Base-by-base conservation (phyloP, 2,329 filamentous ascomycete genomes). In the Aspergillus ochraceus region DNA sequence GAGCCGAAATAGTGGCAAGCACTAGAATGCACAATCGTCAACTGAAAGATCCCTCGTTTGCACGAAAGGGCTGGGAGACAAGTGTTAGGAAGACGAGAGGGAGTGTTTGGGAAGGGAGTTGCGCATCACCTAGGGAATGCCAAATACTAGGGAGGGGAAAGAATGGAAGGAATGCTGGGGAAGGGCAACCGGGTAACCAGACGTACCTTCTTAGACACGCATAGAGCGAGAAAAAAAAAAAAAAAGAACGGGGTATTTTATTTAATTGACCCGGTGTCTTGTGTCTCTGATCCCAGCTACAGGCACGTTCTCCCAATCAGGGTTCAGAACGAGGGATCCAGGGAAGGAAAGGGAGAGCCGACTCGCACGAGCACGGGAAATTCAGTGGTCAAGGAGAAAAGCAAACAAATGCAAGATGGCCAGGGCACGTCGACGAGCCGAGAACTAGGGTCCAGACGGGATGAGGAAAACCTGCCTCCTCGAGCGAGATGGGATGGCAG, bases 151-250 rank as follows among this genome's bases (percentile, higher is more conserved):
- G 65, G 64, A 61, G 59, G 55, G 29, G 55, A 52, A 59, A 59
- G 63, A 63, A 66, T 63, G 62, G 55, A 64, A 65, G 62, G 70
- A 74, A 73, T 74, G 70, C 68, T 66, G 65, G 70, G 66, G 61
- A 62, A 54, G 59, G 63, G 63, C 58, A 60, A 61, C 55, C 60
- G 54, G 67, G 57, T 62, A 62, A 51, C 39, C 61, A 62, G 53
- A 66, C 64, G 60, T 64, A 67, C 64, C 62, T 61, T 36, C n/a
- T 20, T 36, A 47, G 58, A 57, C 51, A 52, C 22, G 55, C 55
- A 58, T 54, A 42, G 22, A 60, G 57, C 39, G 57, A 54, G 24
- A 39, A 20, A 51, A 47, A n/a, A 54, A 47, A 45, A 50, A 55
- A 29, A 26, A 29, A 29, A 29, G 26, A 29, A 29, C 26, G 26